phyloP scores from a whole-genome alignment of 1,284 basidiomycete genomes.

The Papiliotrema flavescens region DNA sequence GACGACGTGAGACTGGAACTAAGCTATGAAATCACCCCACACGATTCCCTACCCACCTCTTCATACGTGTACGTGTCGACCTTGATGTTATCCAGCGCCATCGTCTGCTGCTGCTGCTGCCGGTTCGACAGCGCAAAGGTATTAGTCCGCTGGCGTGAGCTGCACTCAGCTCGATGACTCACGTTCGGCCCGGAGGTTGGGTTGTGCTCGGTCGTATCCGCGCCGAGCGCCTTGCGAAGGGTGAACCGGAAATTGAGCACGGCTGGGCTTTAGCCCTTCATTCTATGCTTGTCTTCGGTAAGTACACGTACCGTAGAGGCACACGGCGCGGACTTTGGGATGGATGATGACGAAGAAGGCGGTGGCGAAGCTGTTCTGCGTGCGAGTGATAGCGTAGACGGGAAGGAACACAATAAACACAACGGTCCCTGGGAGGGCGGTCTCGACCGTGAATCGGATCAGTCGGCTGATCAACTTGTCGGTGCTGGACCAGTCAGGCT shows the following conservation, averaged over 20 bases:
- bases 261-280: background rate
- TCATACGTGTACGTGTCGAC: conserved; percentile 1
- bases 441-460: no score
- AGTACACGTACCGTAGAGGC: background rate
- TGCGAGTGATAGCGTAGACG: no score
- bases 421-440: no score
- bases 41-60: background rate
- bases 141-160: background rate
- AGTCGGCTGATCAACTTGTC: no score
- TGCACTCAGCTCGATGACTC: background rate
- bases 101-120: background rate
- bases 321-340: background rate
- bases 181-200: no score
- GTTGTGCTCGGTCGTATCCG: background rate
- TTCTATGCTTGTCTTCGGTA: background rate
- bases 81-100: conserved; percentile 2
- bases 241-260: background rate
- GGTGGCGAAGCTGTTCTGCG: background rate
- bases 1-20: no score
- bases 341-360: background rate
- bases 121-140: background rate
- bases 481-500: no score
- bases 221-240: background rate
- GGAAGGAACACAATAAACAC: no score
- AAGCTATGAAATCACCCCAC: no score